phyloP scores from a whole-genome alignment of 768 basidiomycete genomes.

The Hericium coralloides region DNA sequence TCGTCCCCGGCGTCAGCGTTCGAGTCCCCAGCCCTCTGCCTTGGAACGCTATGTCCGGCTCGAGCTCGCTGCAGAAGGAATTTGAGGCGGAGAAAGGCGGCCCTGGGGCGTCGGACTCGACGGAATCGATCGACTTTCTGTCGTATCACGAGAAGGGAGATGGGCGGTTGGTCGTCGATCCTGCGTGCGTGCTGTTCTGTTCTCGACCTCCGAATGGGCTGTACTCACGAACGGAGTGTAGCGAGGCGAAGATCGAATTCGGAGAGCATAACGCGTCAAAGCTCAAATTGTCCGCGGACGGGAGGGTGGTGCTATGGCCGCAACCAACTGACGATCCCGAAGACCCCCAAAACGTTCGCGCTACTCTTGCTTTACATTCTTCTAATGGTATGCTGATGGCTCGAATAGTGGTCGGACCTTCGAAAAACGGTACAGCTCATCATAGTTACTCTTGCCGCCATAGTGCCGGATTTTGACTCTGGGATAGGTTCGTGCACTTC shows the following conservation, averaged over 20 bases:
- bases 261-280: constrained; percentile 43
- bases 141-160: constrained; percentile 44
- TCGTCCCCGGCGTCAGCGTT: too few species aligned
- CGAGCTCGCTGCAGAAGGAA: background rate
- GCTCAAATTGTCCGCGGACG: constrained; percentile 47
- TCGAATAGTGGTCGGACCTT: constrained; percentile 38
- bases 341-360: constrained; percentile 52
- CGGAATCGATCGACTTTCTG: constrained; percentile 19
- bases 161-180: constrained; percentile 53
- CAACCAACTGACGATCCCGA: constrained; percentile 51
- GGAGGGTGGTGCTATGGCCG: constrained; percentile 58
- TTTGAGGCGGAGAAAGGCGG: background rate
- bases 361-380: background rate
- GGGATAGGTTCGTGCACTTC: constrained; percentile 38
- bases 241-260: constrained; percentile 54
- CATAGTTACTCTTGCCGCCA: constrained; percentile 54
- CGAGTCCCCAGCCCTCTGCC: too few species aligned
- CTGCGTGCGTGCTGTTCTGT: constrained; percentile 32
- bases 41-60: background rate
- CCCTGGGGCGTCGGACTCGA: background rate
- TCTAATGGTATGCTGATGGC: background rate
- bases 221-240: constrained; percentile 12
- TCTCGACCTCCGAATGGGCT: too few species aligned
- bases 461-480: constrained; percentile 61
- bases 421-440: constrained; percentile 49